Conservation (phyloP, 2,329 filamentous ascomycete genomes). For the Lasiodiplodia gonubiensis region DNA sequence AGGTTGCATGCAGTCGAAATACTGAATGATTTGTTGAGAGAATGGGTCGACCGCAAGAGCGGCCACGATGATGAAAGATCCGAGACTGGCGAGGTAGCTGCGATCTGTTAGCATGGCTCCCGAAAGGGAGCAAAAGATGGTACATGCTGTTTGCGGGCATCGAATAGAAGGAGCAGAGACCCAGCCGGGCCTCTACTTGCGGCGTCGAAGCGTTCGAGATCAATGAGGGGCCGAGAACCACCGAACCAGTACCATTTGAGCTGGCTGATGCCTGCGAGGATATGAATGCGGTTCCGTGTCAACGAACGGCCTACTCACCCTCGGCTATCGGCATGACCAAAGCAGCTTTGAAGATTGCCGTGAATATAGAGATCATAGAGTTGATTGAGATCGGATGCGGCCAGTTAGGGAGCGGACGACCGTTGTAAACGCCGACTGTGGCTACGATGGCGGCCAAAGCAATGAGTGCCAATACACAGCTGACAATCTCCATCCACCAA, state of each 20-base stretch:
- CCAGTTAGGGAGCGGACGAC: conserved; percentile 8
- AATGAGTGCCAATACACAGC: neutral
- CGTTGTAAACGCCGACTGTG: conserved; percentile 11
- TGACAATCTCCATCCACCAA: conserved; percentile 9
- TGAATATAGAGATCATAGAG: conserved; percentile 22
- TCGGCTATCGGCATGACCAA: conserved; percentile 12
- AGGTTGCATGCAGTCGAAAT: neutral
- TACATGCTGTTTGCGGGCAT: conserved; percentile 1
- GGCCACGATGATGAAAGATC: conserved; percentile 4
- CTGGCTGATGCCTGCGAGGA: conserved; percentile 12
- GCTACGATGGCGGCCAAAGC: neutral
- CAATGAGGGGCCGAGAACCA: neutral
- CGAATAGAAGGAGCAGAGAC: neutral
- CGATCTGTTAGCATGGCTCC: neutral
- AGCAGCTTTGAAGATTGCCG: conserved; percentile 3
- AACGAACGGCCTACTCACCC: neutral
- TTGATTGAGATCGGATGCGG: conserved; percentile 20
- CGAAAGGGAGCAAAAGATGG: neutral
- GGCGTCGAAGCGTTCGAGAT: conserved; percentile 15
- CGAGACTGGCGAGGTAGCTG: conserved; percentile 13
- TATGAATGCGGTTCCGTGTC: neutral
- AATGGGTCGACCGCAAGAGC: conserved; percentile 13
- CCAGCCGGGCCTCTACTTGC: conserved; percentile 20
- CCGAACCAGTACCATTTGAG: conserved; percentile 23
- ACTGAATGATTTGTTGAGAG: conserved; percentile 13